Percentiles rank a stretch among this genome's conserved stretches.
These are phyloP conservation scores for Fusarium xyrophilum DNA, from an alignment of 2,329 filamentous ascomycete genomes.

Conservation along the genomic window DNA sequence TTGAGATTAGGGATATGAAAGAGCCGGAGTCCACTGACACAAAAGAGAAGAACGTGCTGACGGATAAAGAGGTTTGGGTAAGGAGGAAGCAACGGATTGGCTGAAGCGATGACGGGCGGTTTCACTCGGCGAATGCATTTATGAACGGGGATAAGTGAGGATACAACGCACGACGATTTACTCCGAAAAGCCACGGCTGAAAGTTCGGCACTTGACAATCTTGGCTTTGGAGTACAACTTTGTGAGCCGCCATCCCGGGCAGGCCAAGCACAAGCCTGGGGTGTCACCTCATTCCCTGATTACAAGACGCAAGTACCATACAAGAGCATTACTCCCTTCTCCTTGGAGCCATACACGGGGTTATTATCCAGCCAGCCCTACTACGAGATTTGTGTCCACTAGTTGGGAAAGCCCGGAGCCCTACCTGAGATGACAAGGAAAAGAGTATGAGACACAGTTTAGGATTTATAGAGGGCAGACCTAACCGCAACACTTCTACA, in stretches of 20 bases:
- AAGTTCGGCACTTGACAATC: not conserved
- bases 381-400: no score
- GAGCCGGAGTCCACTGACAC: rapidly evolving
- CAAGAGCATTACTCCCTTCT: not conserved
- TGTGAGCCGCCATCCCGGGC: not conserved
- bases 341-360: not conserved
- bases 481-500: not conserved
- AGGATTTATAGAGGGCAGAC: not conserved
- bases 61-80: constrained; percentile 52
- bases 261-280: no score
- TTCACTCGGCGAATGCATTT: not conserved
- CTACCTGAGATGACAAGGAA: not conserved
- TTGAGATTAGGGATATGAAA: constrained; percentile 56
- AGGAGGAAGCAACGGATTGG: constrained; percentile 52
- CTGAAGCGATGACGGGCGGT: not conserved
- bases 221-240: not conserved
- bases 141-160: no score
- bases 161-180: no score
- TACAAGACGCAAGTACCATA: no score
- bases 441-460: no score
- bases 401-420: no score
- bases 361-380: rapidly evolving
- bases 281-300: not conserved
- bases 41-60: not conserved
- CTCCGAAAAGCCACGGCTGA: no score